Evolutionary conservation across 2,329 filamentous ascomycete genomes (phyloP).

Genomic region (Colletotrichum scovillei): DNA sequence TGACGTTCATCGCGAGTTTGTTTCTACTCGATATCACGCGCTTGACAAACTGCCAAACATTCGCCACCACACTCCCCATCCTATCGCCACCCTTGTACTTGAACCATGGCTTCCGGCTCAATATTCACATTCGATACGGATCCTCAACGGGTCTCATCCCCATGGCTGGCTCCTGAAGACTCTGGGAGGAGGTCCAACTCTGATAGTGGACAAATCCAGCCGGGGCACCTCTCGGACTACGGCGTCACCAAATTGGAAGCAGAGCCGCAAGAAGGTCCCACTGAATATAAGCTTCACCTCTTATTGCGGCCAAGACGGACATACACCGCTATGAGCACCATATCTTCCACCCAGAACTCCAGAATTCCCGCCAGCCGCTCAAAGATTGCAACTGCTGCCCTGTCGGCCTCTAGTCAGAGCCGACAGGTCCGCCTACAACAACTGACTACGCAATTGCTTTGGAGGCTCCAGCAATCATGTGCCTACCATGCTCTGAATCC

Average conservation of each 20-base stretch:
- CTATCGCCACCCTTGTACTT: not conserved
- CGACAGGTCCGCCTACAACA: constrained; percentile 89
- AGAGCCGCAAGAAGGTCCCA: constrained; percentile 93
- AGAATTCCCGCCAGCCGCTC: constrained; percentile 37
- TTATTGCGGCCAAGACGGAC: constrained; percentile 81
- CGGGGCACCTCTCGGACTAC: constrained; percentile 67
- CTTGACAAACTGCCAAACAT: not conserved
- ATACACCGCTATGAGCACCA: constrained; percentile 78
- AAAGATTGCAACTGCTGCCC: constrained; percentile 15
- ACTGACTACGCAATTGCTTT: constrained; percentile 92
- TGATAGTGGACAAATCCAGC: constrained; percentile 43
- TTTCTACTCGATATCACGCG: not conserved
- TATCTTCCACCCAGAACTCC: constrained; percentile 39
- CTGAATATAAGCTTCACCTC: constrained; percentile 96
- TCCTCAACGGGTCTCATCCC: constrained; percentile 87
- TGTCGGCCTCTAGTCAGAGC: constrained; percentile 69
- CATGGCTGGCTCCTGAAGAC: constrained; percentile 78
- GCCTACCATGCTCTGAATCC: constrained; percentile 87
- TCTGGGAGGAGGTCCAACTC: constrained; percentile 46
- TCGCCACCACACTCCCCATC: not conserved
- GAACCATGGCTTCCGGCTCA: constrained; percentile 87
- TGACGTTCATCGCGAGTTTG: not conserved
- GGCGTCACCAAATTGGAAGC: constrained; percentile 82
- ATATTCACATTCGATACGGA: constrained; percentile 96
- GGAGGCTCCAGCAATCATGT: constrained; percentile 94